These are phyloP conservation scores for Chiua sp. DNA, from an alignment of 1,284 basidiomycete species.

Conservation along the genomic window DNA sequence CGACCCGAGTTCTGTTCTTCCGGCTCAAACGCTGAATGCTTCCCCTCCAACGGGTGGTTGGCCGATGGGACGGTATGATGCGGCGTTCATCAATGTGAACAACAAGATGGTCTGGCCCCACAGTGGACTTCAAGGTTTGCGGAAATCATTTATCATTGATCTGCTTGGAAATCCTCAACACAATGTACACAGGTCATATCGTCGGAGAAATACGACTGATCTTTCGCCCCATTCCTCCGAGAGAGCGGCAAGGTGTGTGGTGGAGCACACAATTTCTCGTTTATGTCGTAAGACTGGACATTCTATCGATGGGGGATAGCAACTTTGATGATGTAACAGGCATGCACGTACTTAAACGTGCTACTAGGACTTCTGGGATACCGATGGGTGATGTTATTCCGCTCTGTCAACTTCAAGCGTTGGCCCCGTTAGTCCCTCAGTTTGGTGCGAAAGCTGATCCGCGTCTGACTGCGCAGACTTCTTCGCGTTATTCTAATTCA, in stretches of 20 bases:
- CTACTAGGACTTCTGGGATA: slow-evolving; percentile 14
- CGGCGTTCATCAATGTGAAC: slow-evolving; percentile 30
- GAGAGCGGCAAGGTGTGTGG: neutral
- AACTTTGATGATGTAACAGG: slow-evolving; percentile 22
- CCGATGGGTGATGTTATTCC: slow-evolving; percentile 35
- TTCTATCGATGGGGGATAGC: slow-evolving; percentile 26
- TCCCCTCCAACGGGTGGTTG: slow-evolving; percentile 23
- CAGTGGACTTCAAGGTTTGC: slow-evolving; percentile 29
- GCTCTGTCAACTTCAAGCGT: slow-evolving; percentile 23
- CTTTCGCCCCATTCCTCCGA: slow-evolving; percentile 20
- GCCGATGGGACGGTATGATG: slow-evolving; percentile 28
- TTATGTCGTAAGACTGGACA: slow-evolving; percentile 29
- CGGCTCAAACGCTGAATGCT: slow-evolving; percentile 31
- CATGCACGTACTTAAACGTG: slow-evolving; percentile 30
- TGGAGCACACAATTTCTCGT: slow-evolving; percentile 13
- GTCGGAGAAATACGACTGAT: slow-evolving; percentile 31
- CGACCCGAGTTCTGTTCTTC: slow-evolving; percentile 18
- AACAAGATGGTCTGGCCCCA: slow-evolving; percentile 21
- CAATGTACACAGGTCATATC: slow-evolving; percentile 25
- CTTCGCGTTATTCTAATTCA: slow-evolving; percentile 22
- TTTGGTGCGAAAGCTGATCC: slow-evolving; percentile 33
- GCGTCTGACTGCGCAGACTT: slow-evolving; percentile 27
- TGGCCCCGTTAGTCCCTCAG: slow-evolving; percentile 28
- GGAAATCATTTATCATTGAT: neutral
- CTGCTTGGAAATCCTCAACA: neutral